These are phyloP conservation scores for Cyberlindnera maclurae DNA, from an alignment of 805 yeast genomes.

Conservation along the genomic window DNA sequence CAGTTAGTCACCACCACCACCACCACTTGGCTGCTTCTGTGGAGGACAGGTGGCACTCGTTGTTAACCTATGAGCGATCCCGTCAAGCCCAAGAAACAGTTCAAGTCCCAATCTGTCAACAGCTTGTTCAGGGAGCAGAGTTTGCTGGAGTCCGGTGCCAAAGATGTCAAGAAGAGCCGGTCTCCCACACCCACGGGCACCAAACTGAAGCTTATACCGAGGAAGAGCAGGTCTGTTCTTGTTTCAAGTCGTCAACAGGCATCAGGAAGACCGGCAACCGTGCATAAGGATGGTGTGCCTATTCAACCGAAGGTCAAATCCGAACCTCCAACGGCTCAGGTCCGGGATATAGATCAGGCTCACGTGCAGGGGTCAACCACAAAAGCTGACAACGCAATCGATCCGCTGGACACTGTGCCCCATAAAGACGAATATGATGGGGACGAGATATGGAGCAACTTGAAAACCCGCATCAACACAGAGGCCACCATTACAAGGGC, in stretches of 20 bases:
- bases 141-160: conserved; percentile 1
- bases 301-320: too few relatives aligned
- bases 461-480: conserved; percentile 1
- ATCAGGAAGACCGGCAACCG: too few relatives aligned
- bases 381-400: too few relatives aligned
- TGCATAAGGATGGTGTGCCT: too few relatives aligned
- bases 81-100: conserved; percentile 21
- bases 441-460: conserved; percentile 1
- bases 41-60: not conserved
- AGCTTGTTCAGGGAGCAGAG: conserved; percentile 21
- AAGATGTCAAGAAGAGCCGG: conserved; percentile 4
- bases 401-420: too few relatives aligned
- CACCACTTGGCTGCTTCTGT: not conserved
- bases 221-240: conserved; percentile 5
- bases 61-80: conserved; percentile 1
- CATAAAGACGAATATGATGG: too few relatives aligned
- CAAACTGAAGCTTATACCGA: conserved; percentile 18
- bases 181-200: conserved; percentile 11
- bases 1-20: too few relatives aligned
- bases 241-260: not conserved
- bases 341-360: too few relatives aligned
- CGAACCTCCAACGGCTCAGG: too few relatives aligned
- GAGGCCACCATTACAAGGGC: conserved; percentile 2
- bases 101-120: conserved; percentile 25
- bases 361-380: too few relatives aligned